phyloP scores from a whole-genome alignment of 768 basidiomycete species.

The Tulasnella sp. region DNA sequence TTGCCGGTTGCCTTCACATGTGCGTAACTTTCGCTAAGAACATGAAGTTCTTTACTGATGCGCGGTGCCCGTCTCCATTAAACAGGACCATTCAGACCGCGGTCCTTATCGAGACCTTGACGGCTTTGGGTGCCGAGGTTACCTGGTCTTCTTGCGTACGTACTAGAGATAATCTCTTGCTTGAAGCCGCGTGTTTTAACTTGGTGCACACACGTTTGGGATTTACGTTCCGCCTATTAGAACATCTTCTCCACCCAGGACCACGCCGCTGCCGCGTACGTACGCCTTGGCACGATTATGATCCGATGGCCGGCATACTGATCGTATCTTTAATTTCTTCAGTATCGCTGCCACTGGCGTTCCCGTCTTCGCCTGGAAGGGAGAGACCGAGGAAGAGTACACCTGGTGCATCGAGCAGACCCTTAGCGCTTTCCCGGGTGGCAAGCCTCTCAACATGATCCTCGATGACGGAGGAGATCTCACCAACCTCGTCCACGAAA shows the following conservation, averaged over 20 bases:
- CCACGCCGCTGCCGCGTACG: constrained; percentile 94
- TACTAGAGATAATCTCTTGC: constrained; percentile 21
- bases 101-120: constrained; percentile 96
- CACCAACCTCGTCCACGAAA: constrained; percentile 90
- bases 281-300: constrained; percentile 23
- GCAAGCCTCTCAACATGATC: constrained; percentile 92
- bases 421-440: constrained; percentile 74
- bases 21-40: constrained; percentile 33
- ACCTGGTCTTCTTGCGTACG: constrained; percentile 94
- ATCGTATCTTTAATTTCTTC: constrained; percentile 14
- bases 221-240: constrained; percentile 34
- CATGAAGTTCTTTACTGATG: constrained; percentile 7
- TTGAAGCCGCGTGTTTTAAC: background rate
- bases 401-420: constrained; percentile 97
- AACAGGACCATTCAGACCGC: constrained; percentile 96
- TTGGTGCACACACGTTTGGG: background rate
- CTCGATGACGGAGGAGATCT: constrained; percentile 98
- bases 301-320: background rate
- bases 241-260: constrained; percentile 99
- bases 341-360: constrained; percentile 97
- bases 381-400: constrained; percentile 99
- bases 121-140: constrained; percentile 91
- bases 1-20: constrained; percentile 98
- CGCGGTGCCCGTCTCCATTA: background rate
- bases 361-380: constrained; percentile 99